Base-by-base conservation (phyloP, 495 filamentous ascomycete genomes). In the Aspergillus sclerotioniger region DNA sequence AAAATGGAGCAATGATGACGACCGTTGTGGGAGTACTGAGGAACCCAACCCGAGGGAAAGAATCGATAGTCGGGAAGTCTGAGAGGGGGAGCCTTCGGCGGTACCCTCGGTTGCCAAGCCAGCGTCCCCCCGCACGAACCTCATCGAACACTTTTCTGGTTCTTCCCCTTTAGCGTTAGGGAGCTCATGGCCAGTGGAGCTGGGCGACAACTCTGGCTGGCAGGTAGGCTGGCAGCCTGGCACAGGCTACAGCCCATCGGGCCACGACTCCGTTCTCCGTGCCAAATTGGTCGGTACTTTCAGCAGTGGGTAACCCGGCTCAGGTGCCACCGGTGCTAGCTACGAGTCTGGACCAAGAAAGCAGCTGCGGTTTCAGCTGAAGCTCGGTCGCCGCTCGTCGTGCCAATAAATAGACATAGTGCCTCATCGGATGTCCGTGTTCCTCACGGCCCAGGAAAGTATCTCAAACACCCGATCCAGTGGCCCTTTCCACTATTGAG, bases 171-270 rank as follows among this genome's bases (percentile, higher is more conserved):
- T 31, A 31, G 12, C 47, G 17, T 29, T n/a, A n/a, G 17, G 25
- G 25, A 50, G 47, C 47, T 50, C 47, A 50, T 50, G 47, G 47
- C 16, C 47, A 50, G 47, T 50, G 47, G 47, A 32, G 25, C 47
- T 50, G 47, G 47, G 10, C 16, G 25, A 13, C 46, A 8, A 49
- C 25, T 20, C 46, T 15, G 13, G 2, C 28, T 49, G 46, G 20
- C 17, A 46, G 46, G 20, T 7, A 46, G 46, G 25, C 10, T 12
- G 46, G 46, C 8, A 17, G 6, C 12, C 16, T 21, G 46, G 28
- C 28, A 29, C 21, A 25, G 25, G 25, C 25, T 25, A 25, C 21
- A 28, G 46, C 20, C 45, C 46, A 49, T 49, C 46, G 46, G 46
- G 46, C 46, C 20, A 49, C 46, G 13, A 49, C n/a, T 49, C 33